Conservation (phyloP, 2,329 filamentous ascomycete species). For the Curvularia sp. region DNA sequence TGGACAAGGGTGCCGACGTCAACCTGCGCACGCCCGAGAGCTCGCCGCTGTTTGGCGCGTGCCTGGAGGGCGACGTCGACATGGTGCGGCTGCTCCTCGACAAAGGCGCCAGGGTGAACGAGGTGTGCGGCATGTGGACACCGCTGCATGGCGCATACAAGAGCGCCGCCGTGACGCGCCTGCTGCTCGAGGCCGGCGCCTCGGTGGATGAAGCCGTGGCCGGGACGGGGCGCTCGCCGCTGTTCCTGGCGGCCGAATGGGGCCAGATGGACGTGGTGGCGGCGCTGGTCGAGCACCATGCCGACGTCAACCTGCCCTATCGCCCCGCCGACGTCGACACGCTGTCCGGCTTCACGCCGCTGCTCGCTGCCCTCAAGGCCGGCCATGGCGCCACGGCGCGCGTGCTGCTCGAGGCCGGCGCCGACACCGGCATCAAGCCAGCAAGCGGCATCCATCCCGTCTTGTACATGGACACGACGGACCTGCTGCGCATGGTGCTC, state of each 20-base stretch:
- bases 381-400: not conserved
- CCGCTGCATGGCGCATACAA: not conserved
- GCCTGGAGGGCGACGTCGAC: not conserved
- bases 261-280: not conserved
- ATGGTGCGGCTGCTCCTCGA: not conserved
- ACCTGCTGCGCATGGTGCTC: not conserved
- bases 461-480: not conserved
- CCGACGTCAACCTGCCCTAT: not conserved
- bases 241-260: not conserved
- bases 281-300: not conserved
- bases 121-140: not conserved
- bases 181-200: not conserved
- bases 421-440: not conserved
- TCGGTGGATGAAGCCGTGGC: not conserved
- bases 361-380: not conserved
- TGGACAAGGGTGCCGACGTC: not conserved
- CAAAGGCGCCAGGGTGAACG: not conserved
- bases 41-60: not conserved
- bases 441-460: not conserved
- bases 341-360: not conserved
- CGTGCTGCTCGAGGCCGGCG: not conserved
- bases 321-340: not conserved
- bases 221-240: not conserved
- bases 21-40: not conserved
- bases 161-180: not conserved